phyloP scores from a whole-genome alignment of 345 rosid genomes.

The Balakata baccata region DNA sequence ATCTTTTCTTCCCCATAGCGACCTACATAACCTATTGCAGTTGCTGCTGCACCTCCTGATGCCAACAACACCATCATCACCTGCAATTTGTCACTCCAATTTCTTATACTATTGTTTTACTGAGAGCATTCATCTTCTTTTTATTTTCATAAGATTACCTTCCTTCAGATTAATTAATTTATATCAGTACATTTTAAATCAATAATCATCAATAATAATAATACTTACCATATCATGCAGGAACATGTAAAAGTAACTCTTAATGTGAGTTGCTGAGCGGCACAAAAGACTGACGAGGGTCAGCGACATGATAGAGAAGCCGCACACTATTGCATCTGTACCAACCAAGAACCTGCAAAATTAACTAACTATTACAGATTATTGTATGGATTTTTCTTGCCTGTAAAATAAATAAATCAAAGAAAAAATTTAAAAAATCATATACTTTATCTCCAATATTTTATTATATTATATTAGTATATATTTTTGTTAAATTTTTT shows the following conservation, averaged over 20 bases:
- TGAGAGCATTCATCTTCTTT: no score
- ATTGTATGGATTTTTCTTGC: no score
- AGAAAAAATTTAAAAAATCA: no score
- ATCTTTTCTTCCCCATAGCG: constrained; percentile 40
- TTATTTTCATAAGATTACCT: no score
- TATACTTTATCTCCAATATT: no score
- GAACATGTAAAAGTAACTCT: constrained; percentile 33
- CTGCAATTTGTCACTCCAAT: constrained; percentile 25
- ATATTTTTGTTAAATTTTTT: no score
- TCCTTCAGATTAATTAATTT: no score
- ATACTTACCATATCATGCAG: constrained; percentile 51
- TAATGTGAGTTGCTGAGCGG: constrained; percentile 23
- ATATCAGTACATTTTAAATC: no score
- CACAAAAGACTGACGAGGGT: constrained; percentile 23
- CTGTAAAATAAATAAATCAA: no score
- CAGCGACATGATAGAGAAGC: constrained; percentile 42
- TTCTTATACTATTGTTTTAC: background rate
- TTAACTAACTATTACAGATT: background rate
- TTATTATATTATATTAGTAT: no score
- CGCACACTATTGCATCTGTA: constrained; percentile 34
- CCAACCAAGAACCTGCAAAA: constrained; percentile 49
- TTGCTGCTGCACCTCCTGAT: constrained; percentile 56
- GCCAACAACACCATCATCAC: constrained; percentile 43
- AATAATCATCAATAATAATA: no score
- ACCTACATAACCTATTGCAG: constrained; percentile 45